Conservation (phyloP, 345 rosid species). For the Brassica cretica region DNA sequence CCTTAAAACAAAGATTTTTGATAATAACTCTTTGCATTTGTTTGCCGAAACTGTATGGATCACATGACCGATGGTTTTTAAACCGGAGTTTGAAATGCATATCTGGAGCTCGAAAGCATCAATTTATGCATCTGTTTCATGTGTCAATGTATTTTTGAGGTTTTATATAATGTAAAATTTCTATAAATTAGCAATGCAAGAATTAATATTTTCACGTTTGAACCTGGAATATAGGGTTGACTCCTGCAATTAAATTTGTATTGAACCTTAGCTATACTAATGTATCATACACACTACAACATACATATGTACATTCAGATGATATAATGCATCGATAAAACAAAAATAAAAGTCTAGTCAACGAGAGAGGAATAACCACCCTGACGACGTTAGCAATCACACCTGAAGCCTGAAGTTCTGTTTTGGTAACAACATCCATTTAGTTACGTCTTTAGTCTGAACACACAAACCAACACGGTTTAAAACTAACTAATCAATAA, state of each 20-base stretch:
- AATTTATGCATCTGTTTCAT: background rate
- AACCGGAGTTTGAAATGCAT: background rate
- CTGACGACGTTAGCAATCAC: conserved; percentile 37
- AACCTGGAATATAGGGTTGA: conserved; percentile 5
- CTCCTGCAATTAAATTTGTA: background rate
- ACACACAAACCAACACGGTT: conserved; percentile 24
- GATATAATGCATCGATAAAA: background rate
- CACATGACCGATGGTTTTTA: background rate
- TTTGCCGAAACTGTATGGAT: background rate
- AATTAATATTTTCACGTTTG: background rate
- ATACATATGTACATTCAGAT: background rate
- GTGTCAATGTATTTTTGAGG: background rate
- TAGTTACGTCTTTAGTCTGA: conserved; percentile 26
- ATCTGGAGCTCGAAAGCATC: background rate
- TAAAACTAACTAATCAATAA: background rate
- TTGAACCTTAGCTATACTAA: background rate
- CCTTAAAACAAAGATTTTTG: background rate
- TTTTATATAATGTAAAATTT: background rate
- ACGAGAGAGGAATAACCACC: conserved; percentile 7
- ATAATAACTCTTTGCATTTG: background rate
- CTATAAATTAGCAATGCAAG: background rate
- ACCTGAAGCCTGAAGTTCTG: conserved; percentile 34
- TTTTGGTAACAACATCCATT: conserved; percentile 20
- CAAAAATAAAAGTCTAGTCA: background rate
- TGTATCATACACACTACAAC: background rate